Evolutionary conservation across 345 rosid species (phyloP).

Genomic region (Mangifera indica): DNA sequence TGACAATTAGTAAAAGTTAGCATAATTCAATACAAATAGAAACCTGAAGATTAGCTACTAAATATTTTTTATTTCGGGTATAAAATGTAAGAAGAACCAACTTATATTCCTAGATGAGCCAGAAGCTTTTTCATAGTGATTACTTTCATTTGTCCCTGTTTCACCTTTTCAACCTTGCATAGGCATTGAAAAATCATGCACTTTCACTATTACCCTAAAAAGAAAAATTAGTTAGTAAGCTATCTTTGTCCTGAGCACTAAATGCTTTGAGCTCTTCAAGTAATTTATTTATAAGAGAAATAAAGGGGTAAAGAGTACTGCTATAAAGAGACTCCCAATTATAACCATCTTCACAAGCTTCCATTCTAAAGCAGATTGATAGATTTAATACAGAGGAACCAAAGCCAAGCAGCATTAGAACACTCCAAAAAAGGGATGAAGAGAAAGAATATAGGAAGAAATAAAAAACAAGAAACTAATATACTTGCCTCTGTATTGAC

Average conservation of each 20-base stretch:
- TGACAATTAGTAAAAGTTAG: background rate
- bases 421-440: background rate
- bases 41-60: background rate
- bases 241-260: background rate
- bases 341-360: background rate
- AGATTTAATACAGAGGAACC: background rate
- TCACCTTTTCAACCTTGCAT: background rate
- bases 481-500: slow-evolving; percentile 70
- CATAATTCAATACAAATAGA: too few relatives aligned
- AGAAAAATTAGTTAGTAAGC: background rate
- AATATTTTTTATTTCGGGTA: background rate
- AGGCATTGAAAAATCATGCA: background rate
- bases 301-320: background rate
- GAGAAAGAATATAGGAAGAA: background rate
- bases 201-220: background rate
- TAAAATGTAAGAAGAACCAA: background rate
- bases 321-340: background rate
- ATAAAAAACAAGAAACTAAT: slow-evolving; percentile 10
- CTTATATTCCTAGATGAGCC: background rate
- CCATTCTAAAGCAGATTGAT: background rate
- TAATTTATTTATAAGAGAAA: background rate
- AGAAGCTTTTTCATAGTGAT: slow-evolving; percentile 1
- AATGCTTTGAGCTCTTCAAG: background rate
- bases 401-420: background rate
- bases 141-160: background rate